A percentile compares a stretch with the other conserved stretches of the same genome.
phyloP scores from a whole-genome alignment of 2,329 filamentous ascomycete species.

The Fusarium nurragi region DNA sequence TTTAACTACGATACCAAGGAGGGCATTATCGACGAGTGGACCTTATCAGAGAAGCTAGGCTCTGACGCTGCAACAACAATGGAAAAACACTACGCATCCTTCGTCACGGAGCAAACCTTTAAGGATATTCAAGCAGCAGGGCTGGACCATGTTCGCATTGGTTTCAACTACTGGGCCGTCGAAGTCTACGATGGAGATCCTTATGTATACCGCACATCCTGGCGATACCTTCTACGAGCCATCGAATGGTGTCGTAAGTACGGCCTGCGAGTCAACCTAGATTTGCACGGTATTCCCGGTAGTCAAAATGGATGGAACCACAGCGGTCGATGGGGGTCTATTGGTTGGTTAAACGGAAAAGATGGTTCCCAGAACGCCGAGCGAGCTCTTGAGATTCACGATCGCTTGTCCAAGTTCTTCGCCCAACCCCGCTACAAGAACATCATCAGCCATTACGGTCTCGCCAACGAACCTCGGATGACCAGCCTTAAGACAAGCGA shows the following conservation, averaged over 20 bases:
- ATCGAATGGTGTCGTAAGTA: constrained; percentile 96
- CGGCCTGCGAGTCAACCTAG: constrained; percentile 90
- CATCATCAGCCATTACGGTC: constrained; percentile 89
- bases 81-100: constrained; percentile 92
- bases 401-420: constrained; percentile 90
- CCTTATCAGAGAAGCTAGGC: constrained; percentile 76
- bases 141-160: constrained; percentile 96
- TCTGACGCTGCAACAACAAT: constrained; percentile 71
- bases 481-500: constrained; percentile 70
- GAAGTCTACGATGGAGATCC: constrained; percentile 85
- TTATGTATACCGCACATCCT: constrained; percentile 86
- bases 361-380: constrained; percentile 81
- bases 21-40: constrained; percentile 88
- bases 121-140: constrained; percentile 85
- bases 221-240: constrained; percentile 90
- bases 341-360: constrained; percentile 92
- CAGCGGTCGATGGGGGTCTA: constrained; percentile 81
- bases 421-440: constrained; percentile 92
- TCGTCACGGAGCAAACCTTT: constrained; percentile 87
- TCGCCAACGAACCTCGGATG: constrained; percentile 96
- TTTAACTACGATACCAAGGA: constrained; percentile 74
- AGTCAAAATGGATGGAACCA: constrained; percentile 99
- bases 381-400: constrained; percentile 86
- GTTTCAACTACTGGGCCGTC: constrained; percentile 95
- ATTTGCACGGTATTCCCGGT: constrained; percentile 90